phyloP scores from a whole-genome alignment of 257 asterid genomes.

The Solanum bukasovii region DNA sequence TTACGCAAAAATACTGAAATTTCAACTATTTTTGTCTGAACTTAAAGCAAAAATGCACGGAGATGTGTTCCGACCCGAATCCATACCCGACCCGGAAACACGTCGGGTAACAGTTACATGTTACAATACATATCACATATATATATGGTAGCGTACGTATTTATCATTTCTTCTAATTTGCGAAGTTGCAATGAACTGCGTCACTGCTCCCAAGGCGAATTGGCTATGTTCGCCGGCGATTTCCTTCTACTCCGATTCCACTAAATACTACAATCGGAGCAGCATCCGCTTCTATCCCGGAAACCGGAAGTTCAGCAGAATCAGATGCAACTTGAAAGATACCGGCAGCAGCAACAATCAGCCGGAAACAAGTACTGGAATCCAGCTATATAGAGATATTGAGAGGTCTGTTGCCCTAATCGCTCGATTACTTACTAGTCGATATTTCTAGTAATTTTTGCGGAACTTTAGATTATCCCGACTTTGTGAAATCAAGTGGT shows the following conservation, averaged over 20 bases:
- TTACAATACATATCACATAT: neutral
- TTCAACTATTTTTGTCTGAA: neutral
- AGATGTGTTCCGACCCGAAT: neutral
- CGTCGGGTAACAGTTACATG: neutral
- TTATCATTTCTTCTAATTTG: neutral
- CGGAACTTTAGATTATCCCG: neutral
- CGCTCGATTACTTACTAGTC: neutral
- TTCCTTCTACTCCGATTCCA: neutral
- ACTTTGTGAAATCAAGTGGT: neutral
- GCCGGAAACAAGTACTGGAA: constrained; percentile 32
- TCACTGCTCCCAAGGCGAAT: constrained; percentile 7
- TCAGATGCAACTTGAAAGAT: constrained; percentile 24
- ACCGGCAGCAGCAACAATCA: constrained; percentile 9
- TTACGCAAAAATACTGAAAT: neutral
- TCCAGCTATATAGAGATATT: constrained; percentile 73
- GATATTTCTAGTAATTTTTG: neutral
- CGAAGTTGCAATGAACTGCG: neutral
- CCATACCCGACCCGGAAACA: neutral
- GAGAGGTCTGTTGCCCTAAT: constrained; percentile 38
- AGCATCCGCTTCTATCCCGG: neutral
- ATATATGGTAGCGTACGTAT: neutral
- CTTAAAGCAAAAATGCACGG: neutral
- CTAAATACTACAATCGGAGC: neutral
- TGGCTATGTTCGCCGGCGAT: constrained; percentile 10
- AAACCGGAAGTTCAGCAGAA: constrained; percentile 14